phyloP scores from a whole-genome alignment of 768 basidiomycete species.

The Kwoniella europaea region DNA sequence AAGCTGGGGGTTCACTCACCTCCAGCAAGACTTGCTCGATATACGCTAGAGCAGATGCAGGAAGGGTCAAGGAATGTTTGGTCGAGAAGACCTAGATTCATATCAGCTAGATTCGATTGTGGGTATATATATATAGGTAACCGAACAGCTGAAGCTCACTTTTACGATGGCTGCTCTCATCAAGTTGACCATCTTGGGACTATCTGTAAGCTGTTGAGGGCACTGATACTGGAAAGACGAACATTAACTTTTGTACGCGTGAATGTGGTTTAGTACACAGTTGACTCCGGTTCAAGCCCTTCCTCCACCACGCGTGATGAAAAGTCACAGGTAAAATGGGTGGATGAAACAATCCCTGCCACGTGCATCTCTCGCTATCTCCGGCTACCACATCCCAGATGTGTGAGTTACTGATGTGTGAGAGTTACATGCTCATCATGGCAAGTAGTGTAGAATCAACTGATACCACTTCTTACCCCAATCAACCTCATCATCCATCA shows the following conservation, averaged over 20 bases:
- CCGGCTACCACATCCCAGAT: background rate
- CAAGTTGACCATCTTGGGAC: conserved; percentile 40
- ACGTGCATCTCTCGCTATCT: background rate
- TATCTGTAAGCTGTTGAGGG: background rate
- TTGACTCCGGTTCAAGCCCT: background rate
- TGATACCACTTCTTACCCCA: no score
- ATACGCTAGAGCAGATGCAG: conserved; percentile 49
- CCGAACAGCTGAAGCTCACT: conserved; percentile 27
- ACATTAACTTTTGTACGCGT: conserved; percentile 23
- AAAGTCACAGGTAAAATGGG: background rate
- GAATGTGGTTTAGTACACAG: background rate
- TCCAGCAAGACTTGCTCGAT: conserved; percentile 54
- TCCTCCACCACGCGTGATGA: conserved; percentile 23
- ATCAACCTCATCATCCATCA: no score
- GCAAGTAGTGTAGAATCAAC: no score
- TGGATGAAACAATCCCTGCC: background rate
- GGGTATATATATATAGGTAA: background rate
- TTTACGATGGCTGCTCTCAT: conserved; percentile 53
- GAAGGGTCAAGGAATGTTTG: conserved; percentile 56
- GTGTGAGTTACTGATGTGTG: no score
- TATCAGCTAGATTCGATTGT: conserved; percentile 1
- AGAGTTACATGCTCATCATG: no score
- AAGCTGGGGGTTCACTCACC: conserved; percentile 28
- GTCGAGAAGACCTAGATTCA: conserved; percentile 55
- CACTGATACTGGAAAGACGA: background rate